Base-by-base conservation (phyloP, 2,329 filamentous ascomycete species). In the Pseudohalonectria lignicola region DNA sequence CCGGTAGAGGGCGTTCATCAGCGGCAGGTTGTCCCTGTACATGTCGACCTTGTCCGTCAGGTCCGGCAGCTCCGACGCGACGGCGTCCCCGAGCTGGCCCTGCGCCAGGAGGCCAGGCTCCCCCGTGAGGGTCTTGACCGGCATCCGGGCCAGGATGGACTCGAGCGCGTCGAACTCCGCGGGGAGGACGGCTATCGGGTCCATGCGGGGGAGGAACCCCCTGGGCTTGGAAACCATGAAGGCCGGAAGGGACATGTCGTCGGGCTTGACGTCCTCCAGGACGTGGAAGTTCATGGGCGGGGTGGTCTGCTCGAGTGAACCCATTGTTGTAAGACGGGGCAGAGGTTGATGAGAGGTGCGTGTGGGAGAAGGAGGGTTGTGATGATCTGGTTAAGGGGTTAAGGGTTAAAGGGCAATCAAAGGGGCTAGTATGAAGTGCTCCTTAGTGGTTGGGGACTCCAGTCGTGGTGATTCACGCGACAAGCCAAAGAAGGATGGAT, bases 1-100 rank as follows among this genome's bases (percentile, higher is more conserved):
- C 16, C 88, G 74, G 59, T 94, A 94, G 34, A 93, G 64, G 25
- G 87, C 87, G 51, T 88, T 92, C 67, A 93, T 78, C 42, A 86
- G 63, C 13, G 82, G 81, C 29, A 90, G 69, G 60, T 94, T 80
- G 43, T 79, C 65, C 49, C 73, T 68, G 48, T 83, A 81, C 58
- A 76, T 76, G 51, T 92, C 81, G 41, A 94, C 71, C 47, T 75
- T 69, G 5, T 68, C 68, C 1, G 82, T 84, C 34, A 94, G 67
- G 57, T 94, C 84, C 13, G 85, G 82, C 34, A 95, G 72, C 44
- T 79, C 76, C n/a, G 66, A 64, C 45, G 81, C 63, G 33, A 94
- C 77, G n/a, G 76, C 74, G 29, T 80, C 76, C 12, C 87, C 88
- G 12, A 95, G 75, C 51, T 74, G 70, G 55, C 76, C 81, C 11